Conservation (phyloP, 2,329 filamentous ascomycete genomes). For the Colletotrichum lindemuthianum region DNA sequence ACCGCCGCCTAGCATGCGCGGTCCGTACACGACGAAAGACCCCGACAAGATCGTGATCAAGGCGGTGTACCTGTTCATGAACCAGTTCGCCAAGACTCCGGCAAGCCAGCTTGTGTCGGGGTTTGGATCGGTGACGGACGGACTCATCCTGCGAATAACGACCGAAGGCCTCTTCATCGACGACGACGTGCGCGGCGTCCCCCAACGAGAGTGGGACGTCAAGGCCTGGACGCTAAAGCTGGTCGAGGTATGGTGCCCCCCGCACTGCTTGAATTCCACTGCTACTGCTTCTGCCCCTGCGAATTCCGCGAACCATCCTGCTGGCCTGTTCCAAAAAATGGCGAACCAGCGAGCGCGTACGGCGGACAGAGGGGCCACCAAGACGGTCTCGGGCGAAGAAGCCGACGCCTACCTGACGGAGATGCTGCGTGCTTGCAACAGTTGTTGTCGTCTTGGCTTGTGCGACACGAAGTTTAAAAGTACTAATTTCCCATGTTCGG, state of each 20-base stretch:
- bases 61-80: slow-evolving; percentile 92
- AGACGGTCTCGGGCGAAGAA: slow-evolving; percentile 69
- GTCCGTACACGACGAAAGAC: slow-evolving; percentile 86
- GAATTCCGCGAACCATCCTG: slow-evolving; percentile 50
- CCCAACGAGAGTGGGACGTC: slow-evolving; percentile 98
- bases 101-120: slow-evolving; percentile 89
- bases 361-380: slow-evolving; percentile 59
- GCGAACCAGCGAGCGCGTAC: slow-evolving; percentile 55
- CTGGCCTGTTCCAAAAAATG: slow-evolving; percentile 58
- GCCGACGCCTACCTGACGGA: slow-evolving; percentile 72
- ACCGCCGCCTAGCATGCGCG: slow-evolving; percentile 80
- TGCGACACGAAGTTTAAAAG: slow-evolving; percentile 56
- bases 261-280: slow-evolving; percentile 65
- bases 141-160: slow-evolving; percentile 89
- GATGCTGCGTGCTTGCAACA: slow-evolving; percentile 72
- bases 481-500: slow-evolving; percentile 52
- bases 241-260: slow-evolving; percentile 86
- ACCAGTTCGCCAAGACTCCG: slow-evolving; percentile 87
- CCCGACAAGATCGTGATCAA: slow-evolving; percentile 96
- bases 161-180: slow-evolving; percentile 97
- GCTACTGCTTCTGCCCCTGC: slow-evolving; percentile 54
- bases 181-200: slow-evolving; percentile 88
- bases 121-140: slow-evolving; percentile 87
- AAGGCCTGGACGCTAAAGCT: slow-evolving; percentile 97
- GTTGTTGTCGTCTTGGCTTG: slow-evolving; percentile 67